Evolutionary conservation across 371 early-diverging fungal genomes (phyloP).

Genomic region (Sporodiniella umbellata): DNA sequence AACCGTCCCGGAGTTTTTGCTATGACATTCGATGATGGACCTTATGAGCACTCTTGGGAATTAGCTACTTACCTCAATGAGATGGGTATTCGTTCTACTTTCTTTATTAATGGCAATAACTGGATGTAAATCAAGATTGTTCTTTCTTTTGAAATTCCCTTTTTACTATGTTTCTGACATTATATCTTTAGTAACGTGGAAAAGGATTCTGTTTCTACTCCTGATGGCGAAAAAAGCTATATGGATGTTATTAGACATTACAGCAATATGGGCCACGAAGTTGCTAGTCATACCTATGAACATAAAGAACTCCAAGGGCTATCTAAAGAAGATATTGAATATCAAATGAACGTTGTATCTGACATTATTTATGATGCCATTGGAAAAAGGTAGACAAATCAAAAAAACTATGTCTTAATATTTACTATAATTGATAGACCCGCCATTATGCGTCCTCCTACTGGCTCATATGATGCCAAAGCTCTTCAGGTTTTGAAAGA

Average conservation of each 20-base stretch:
- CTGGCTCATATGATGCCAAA: slow-evolving; percentile 34
- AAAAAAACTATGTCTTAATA: too few relatives aligned
- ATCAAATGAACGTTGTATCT: slow-evolving; percentile 17
- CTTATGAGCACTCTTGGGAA: slow-evolving; percentile 30
- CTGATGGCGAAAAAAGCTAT: slow-evolving; percentile 15
- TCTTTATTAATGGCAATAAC: slow-evolving; percentile 50
- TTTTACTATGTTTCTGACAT: background rate
- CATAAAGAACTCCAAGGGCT: slow-evolving; percentile 26
- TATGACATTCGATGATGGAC: slow-evolving; percentile 50
- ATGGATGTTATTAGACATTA: slow-evolving; percentile 14
- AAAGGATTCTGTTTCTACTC: slow-evolving; percentile 2
- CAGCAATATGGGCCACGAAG: slow-evolving; percentile 18
- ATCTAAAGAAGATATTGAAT: slow-evolving; percentile 7
- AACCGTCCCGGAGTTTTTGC: slow-evolving; percentile 34
- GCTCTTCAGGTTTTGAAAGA: slow-evolving; percentile 32
- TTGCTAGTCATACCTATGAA: slow-evolving; percentile 39
- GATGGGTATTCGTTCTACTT: slow-evolving; percentile 40
- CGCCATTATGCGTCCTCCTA: slow-evolving; percentile 44
- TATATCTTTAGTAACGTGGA: slow-evolving; percentile 3
- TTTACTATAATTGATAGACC: slow-evolving; percentile 8
- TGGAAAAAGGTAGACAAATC: slow-evolving; percentile 13
- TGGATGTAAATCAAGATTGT: slow-evolving; percentile 9
- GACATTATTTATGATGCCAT: slow-evolving; percentile 10
- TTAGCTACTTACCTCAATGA: slow-evolving; percentile 28
- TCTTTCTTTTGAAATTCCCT: background rate